Percentiles rank a stretch among this genome's conserved stretches.
phyloP scores from a whole-genome alignment of 352 stramenopile species.

The Phytophthora lateralis region DNA sequence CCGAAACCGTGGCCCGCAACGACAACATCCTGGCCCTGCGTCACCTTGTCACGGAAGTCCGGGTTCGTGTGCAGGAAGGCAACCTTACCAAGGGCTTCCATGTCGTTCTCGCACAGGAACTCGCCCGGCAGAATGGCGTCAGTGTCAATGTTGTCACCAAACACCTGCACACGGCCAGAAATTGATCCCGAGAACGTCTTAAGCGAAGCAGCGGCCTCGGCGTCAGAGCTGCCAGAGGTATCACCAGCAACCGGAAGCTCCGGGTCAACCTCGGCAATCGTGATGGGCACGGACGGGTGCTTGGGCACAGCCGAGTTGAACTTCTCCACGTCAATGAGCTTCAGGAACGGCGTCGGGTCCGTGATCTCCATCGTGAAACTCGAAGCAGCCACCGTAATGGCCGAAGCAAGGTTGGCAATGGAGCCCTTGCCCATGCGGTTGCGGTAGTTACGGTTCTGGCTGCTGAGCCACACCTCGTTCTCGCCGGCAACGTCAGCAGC shows the following conservation, averaged over 20 bases:
- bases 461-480: slow-evolving; percentile 85
- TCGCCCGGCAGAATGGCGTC: slow-evolving; percentile 87
- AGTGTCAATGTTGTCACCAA: slow-evolving; percentile 91
- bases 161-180: slow-evolving; percentile 76
- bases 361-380: slow-evolving; percentile 85
- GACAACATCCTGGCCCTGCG: slow-evolving; percentile 68
- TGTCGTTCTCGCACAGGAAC: slow-evolving; percentile 86
- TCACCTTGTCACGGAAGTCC: slow-evolving; percentile 86
- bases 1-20: slow-evolving; percentile 84
- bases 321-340: slow-evolving; percentile 73
- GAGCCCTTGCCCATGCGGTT: slow-evolving; percentile 88
- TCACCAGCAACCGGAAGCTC: slow-evolving; percentile 46
- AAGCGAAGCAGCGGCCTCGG: slow-evolving; percentile 39
- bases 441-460: slow-evolving; percentile 88
- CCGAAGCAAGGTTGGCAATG: slow-evolving; percentile 81
- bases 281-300: slow-evolving; percentile 42
- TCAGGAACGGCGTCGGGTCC: slow-evolving; percentile 74
- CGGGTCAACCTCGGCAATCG: slow-evolving; percentile 52
- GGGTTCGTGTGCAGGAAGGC: slow-evolving; percentile 87
- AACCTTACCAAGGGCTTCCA: slow-evolving; percentile 83
- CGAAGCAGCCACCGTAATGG: slow-evolving; percentile 81
- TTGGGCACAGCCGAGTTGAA: slow-evolving; percentile 68
- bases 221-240: slow-evolving; percentile 19
- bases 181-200: slow-evolving; percentile 60
- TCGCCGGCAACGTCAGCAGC: slow-evolving; percentile 82